Evolutionary conservation across 106 monocot genomes (phyloP).

Genomic region (Dioscorea alata): DNA sequence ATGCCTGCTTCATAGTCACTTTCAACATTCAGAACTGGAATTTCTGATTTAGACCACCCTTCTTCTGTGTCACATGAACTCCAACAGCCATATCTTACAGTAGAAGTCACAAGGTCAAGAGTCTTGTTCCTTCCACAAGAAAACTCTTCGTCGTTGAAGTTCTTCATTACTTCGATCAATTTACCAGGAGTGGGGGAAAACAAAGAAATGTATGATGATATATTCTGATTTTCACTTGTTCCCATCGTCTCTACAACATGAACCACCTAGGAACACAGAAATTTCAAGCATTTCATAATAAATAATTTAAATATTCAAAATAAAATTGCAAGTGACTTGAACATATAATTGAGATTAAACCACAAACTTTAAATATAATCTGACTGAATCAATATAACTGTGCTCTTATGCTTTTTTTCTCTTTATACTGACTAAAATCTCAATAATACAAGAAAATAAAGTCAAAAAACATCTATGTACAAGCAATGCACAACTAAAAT

Average conservation of each 20-base stretch:
- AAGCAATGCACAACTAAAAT: neutral
- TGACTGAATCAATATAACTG: too few species aligned
- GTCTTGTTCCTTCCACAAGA: slow-evolving; percentile 43
- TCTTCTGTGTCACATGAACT: slow-evolving; percentile 38
- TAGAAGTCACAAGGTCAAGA: slow-evolving; percentile 76
- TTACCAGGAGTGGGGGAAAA: slow-evolving; percentile 81
- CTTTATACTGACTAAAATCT: too few species aligned
- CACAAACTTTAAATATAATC: too few species aligned
- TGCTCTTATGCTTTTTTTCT: too few species aligned
- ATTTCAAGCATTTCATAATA: neutral
- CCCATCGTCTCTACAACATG: slow-evolving; percentile 82
- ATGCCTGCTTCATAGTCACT: slow-evolving; percentile 38
- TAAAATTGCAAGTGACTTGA: too few species aligned
- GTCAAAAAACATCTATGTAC: too few species aligned
- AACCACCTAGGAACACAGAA: slow-evolving; percentile 56
- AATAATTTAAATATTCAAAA: too few species aligned
- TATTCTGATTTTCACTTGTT: slow-evolving; percentile 22
- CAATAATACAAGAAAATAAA: too few species aligned
- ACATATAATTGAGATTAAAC: too few species aligned
- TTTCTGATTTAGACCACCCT: slow-evolving; percentile 72
- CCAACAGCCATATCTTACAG: slow-evolving; percentile 67
- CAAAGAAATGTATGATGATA: slow-evolving; percentile 63
- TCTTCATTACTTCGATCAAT: slow-evolving; percentile 53
- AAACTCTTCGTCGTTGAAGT: slow-evolving; percentile 65
- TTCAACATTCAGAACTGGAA: slow-evolving; percentile 62